phyloP scores from a whole-genome alignment of 805 yeast species.

The Alloascoidea africana region DNA sequence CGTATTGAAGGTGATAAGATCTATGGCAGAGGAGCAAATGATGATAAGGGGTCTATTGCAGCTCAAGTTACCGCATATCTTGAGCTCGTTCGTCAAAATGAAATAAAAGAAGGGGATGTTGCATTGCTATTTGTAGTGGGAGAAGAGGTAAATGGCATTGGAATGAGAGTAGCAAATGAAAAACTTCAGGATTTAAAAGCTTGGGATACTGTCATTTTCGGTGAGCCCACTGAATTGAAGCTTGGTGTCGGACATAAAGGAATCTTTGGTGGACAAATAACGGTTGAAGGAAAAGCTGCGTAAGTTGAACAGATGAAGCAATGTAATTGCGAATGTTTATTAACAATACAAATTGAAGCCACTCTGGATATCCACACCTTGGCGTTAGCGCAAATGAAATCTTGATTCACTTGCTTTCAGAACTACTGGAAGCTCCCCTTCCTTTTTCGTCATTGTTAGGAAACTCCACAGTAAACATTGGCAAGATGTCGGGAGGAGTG shows the following conservation, averaged over 20 bases:
- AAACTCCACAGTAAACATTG: constrained; percentile 46
- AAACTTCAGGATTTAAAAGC: constrained; percentile 19
- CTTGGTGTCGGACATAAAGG: constrained; percentile 65
- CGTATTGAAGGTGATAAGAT: constrained; percentile 28
- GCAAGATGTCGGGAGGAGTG: constrained; percentile 41
- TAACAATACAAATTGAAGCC: too few species aligned
- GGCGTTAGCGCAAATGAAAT: constrained; percentile 50
- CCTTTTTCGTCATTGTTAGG: constrained; percentile 43
- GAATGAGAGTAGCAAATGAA: constrained; percentile 34
- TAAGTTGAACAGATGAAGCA: too few species aligned
- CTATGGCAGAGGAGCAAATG: constrained; percentile 53
- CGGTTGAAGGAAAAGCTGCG: constrained; percentile 39
- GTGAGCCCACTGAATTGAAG: constrained; percentile 62
- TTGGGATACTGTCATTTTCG: constrained; percentile 53
- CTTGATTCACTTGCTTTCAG: constrained; percentile 33
- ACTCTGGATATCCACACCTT: constrained; percentile 56
- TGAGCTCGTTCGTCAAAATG: constrained; percentile 24
- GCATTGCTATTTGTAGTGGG: constrained; percentile 51
- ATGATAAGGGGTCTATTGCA: constrained; percentile 61
- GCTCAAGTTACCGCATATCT: constrained; percentile 40
- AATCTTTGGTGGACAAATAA: constrained; percentile 23
- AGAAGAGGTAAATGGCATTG: constrained; percentile 53
- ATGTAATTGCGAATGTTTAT: too few species aligned
- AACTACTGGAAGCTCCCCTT: constrained; percentile 25
- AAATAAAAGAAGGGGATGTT: constrained; percentile 36